Evolutionary conservation across 441 rosid species (phyloP).

Genomic region (Euphorbia schlechtendalii): DNA sequence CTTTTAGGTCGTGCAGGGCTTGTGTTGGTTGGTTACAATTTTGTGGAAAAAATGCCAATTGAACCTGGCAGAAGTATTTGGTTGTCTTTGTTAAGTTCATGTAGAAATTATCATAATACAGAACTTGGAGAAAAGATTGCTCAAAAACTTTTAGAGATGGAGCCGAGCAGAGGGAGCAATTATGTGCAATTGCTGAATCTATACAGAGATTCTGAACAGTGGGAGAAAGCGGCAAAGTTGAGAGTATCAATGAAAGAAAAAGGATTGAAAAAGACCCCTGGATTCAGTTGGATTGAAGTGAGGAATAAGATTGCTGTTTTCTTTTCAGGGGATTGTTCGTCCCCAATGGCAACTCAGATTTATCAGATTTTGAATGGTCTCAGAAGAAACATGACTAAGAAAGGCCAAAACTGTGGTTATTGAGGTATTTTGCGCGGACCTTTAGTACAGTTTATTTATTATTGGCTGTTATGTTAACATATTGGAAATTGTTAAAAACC

Average conservation of each 20-base stretch:
- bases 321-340: constrained; percentile 52
- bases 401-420: constrained; percentile 7
- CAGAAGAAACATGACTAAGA: constrained; percentile 33
- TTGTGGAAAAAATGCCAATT: constrained; percentile 44
- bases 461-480: too few species aligned
- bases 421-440: constrained; percentile 2
- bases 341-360: constrained; percentile 32
- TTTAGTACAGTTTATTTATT: too few species aligned
- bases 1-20: constrained; percentile 67
- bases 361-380: constrained; percentile 35
- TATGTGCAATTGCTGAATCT: constrained; percentile 58
- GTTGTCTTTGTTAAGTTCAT: constrained; percentile 62
- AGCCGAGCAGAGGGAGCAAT: constrained; percentile 50
- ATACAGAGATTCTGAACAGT: constrained; percentile 55
- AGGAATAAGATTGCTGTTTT: constrained; percentile 39
- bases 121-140: constrained; percentile 65
- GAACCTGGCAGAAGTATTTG: constrained; percentile 56
- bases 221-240: constrained; percentile 48
- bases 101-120: constrained; percentile 42
- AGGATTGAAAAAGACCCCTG: constrained; percentile 64
- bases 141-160: constrained; percentile 37
- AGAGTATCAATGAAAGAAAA: constrained; percentile 52
- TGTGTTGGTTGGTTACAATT: constrained; percentile 51
- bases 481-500: too few species aligned
- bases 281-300: constrained; percentile 72